Base-by-base conservation (phyloP, 768 basidiomycete genomes). In the Cytidiella melzeri region DNA sequence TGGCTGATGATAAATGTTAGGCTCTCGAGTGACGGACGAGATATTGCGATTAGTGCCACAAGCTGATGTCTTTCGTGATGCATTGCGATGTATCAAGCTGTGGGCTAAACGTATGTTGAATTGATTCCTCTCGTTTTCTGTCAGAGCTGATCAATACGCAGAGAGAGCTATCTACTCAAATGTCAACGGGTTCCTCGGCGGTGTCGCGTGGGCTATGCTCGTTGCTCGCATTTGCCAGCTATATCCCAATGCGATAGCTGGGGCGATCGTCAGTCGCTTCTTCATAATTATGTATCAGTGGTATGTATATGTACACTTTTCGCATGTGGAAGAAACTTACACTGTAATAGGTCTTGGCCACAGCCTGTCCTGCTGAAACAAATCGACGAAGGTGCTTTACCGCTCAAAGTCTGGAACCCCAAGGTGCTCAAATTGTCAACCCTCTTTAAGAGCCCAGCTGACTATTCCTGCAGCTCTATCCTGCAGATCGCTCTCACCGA, bases 161-260 rank as follows among this genome's bases (percentile, higher is more conserved):
- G 94, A 84, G 58, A 78, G 93, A 69, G 96, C 94, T 21, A 95
- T 99, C 53, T 97, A 97, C 67, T 95, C 93, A 1, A 99, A 99
- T 65, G 92, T 97, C 10, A 92, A 92, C 59, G 96, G 95, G 18
- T 99, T 98, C 67, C 78, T 95, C 26, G 96, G 96, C 49, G 96
- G 96, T 61, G 95, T 98, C 1, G 95, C 94, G 24, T 99, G 96
- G 96, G 91, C 95, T 3, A 88, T 98, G 75, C 80, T 98, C 36
- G 94, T 97, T n/a, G 96, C 96, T 44, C 84, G 96, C 67, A 93
- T 98, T 76, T 99, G 96, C 70, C 96, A 99, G 62, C 70, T 99
- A 47, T 99, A 98, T 66, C 96, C 96, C 25, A 96, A 85, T 53
- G 94, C 92, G 6, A 83, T 84, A 51, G 92, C 94, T 11, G 92